A percentile compares a stretch with the other conserved stretches of the same genome.
phyloP scores from a whole-genome alignment of 768 basidiomycete genomes.

The Lentinula raphanica region DNA sequence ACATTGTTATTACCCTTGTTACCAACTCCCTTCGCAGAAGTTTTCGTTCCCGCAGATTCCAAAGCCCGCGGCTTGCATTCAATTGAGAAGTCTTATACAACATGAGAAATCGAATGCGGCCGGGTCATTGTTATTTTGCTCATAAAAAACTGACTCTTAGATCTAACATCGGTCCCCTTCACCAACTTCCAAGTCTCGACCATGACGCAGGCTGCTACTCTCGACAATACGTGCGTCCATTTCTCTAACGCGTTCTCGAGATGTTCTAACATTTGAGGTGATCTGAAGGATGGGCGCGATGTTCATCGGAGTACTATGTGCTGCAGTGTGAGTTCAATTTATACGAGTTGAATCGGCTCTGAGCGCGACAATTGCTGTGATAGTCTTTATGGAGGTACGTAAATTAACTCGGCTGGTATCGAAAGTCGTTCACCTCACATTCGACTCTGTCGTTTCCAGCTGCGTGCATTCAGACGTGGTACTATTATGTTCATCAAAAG shows the following conservation, averaged over 20 bases:
- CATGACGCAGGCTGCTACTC: not conserved
- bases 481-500: constrained; percentile 2
- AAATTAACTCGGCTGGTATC: not conserved
- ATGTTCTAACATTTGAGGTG: not conserved
- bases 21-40: not conserved
- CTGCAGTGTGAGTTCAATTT: not conserved
- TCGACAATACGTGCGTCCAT: not conserved
- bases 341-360: not conserved
- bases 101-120: not conserved
- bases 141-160: not conserved
- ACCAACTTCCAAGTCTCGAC: not conserved
- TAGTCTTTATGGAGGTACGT: not conserved
- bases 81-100: not conserved
- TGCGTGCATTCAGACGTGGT: constrained; percentile 2
- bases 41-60: not conserved
- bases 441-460: not conserved
- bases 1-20: not conserved
- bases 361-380: not conserved
- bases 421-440: not conserved
- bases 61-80: not conserved
- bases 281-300: constrained; percentile 1
- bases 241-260: not conserved
- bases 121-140: not conserved
- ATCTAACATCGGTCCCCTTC: not conserved
- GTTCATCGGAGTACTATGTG: not conserved